These are phyloP conservation scores for Alternaria burnsii DNA, from an alignment of 2,329 filamentous ascomycete species.

Conservation along the genomic window DNA sequence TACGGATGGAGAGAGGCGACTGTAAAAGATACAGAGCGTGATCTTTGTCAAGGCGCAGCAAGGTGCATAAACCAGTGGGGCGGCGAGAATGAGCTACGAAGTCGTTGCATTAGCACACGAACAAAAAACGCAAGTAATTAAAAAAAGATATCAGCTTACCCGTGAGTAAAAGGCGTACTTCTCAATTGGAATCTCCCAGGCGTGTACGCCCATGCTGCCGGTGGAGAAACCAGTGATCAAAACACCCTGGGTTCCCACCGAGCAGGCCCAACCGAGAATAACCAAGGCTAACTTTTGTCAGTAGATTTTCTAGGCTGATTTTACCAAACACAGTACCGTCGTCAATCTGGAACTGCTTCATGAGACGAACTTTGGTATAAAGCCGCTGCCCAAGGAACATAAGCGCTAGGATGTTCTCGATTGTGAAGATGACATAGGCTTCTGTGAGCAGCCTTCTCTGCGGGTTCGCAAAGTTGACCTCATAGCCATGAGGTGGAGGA, in stretches of 20 bases:
- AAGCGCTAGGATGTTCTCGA: constrained; percentile 30
- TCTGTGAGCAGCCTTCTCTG: constrained; percentile 22
- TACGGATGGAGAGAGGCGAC: constrained; percentile 18
- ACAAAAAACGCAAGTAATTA: neutral
- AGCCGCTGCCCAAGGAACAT: constrained; percentile 37
- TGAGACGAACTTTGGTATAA: constrained; percentile 36
- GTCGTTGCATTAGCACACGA: constrained; percentile 4
- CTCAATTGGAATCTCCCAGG: constrained; percentile 32
- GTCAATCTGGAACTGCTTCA: constrained; percentile 34
- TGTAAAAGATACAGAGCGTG: constrained; percentile 31
- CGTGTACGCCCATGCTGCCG: constrained; percentile 28
- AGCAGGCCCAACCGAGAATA: constrained; percentile 21
- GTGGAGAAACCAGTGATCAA: constrained; percentile 18
- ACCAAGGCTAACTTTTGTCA: constrained; percentile 12
- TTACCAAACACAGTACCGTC: constrained; percentile 29
- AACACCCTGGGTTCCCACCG: constrained; percentile 14
- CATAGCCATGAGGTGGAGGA: constrained; percentile 37
- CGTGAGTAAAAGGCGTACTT: constrained; percentile 24
- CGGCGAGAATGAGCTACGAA: constrained; percentile 23
- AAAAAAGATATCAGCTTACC: constrained; percentile 6
- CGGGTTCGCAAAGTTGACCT: constrained; percentile 41
- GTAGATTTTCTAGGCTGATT: neutral
- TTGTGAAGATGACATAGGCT: constrained; percentile 30
- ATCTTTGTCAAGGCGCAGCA: constrained; percentile 28
- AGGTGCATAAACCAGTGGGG: constrained; percentile 24